Evolutionary conservation across 805 yeast species (phyloP), one percentile per base, ranked within the genome.

Genomic region (Lipomyces anomalus): DNA sequence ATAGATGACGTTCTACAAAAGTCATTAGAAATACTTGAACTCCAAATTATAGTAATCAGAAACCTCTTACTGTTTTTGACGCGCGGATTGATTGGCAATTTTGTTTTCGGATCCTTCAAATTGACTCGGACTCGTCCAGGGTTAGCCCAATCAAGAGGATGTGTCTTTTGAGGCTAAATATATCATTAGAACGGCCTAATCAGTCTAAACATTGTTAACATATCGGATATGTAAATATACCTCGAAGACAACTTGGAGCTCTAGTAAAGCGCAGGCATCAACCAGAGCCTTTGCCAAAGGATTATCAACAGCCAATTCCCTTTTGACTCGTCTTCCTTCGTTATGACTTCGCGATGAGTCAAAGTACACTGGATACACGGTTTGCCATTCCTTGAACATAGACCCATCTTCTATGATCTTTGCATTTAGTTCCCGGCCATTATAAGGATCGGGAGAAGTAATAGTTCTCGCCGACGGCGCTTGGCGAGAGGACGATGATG

Each of bases 111-210:
- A 39, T 74, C 73, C 58, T 79, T 82, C 34, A 86, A 55, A 37
- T 79, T 69, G 20, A 88, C 82, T 55, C 95, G 77, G 29, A 92
- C 89, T 59, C 97, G 75, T n/a, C 98, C 98, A 3, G 97, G 94
- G 61, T 90, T 90, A 55, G 97, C 95, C 75, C 82, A 92, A 66
- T 90, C 97, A 64, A 89, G 95, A 9, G 97, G 97, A 66, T 90
- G 98, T 1, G 83, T 66, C 67, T 88, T 92, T 48, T 83, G 86
- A 50, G 90, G 79, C 65, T 85, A 26, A 17, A 21, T 7, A 82
- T 69, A 34, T 21, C 35, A 22, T 32, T 67, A 64, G 3, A 9
- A 13, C 30, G 30, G 11, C 30, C 30, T 9, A 9, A n/a, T n/a
- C n/a, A n/a, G n/a, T 11, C 64, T 63, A 17, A 71, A 41, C 3